phyloP scores from a whole-genome alignment of 1,139 yeast species.

The Magnusiomyces tetraspermus region DNA sequence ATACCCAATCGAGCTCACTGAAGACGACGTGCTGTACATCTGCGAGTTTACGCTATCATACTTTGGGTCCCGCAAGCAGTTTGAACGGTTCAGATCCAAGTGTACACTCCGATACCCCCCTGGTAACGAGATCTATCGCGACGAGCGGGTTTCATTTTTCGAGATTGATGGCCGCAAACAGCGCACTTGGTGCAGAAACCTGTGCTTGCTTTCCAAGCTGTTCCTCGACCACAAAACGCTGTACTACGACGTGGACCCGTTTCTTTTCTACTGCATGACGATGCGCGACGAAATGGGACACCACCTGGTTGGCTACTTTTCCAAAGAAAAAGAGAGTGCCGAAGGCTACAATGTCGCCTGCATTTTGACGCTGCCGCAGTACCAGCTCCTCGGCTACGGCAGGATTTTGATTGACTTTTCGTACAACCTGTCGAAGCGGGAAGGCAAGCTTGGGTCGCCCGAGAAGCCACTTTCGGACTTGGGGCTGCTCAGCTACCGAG shows the following conservation, averaged over 20 bases:
- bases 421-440: slow-evolving; percentile 77
- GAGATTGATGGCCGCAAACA: slow-evolving; percentile 96
- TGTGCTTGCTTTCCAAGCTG: slow-evolving; percentile 77
- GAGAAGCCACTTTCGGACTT: slow-evolving; percentile 94
- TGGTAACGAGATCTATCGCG: slow-evolving; percentile 93
- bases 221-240: slow-evolving; percentile 91
- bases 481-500: slow-evolving; percentile 86
- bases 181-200: slow-evolving; percentile 92
- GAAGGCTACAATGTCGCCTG: slow-evolving; percentile 97
- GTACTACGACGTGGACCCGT: slow-evolving; percentile 96
- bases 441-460: slow-evolving; percentile 88
- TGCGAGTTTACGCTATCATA: slow-evolving; percentile 87
- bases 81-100: slow-evolving; percentile 80
- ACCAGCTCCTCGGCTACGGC: slow-evolving; percentile 92
- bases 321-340: slow-evolving; percentile 92
- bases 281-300: slow-evolving; percentile 80
- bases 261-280: slow-evolving; percentile 91
- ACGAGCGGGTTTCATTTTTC: slow-evolving; percentile 72
- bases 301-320: slow-evolving; percentile 90
- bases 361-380: slow-evolving; percentile 89
- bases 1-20: slow-evolving; percentile 88
- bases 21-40: slow-evolving; percentile 77
- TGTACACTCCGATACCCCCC: slow-evolving; percentile 89
- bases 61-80: slow-evolving; percentile 82
- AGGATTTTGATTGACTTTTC: slow-evolving; percentile 85